Evolutionary conservation across 169 alveolate genomes (phyloP), one percentile per base, ranked within the genome.

Genomic region (Plasmodium gaboni): DNA sequence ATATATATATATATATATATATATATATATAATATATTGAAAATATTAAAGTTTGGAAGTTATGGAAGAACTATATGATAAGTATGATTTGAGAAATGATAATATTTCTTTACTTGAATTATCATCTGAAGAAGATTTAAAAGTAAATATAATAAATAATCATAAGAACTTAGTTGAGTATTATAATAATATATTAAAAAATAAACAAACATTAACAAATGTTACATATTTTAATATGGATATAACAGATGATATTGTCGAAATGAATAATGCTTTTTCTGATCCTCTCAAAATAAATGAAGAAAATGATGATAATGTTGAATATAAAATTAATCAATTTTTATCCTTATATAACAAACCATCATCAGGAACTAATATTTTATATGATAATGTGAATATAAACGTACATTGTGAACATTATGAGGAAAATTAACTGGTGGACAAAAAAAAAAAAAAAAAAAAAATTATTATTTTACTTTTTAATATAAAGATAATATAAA

Each of bases 161-260:
- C 26, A 78, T 19, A 67, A 64, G 6, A 24, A 64, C 5, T 10
- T 26, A 26, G 78, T 78, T 15, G 50, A 51, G n/a, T 59, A 78
- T 51, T 78, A 78, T 59, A 50, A 24, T 15, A 78, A 32, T 15
- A 17, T n/a, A 65, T 42, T 78, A 38, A 59, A 55, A 65, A 78
- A 65, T 78, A 78, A 38, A 28, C 32, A 42, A 65, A 38, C 46
- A 9, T 50, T 78, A n/a, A 57, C 42, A 24, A 78, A 32, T 15
- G 78, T 78, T 7, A 78, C 48, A 78, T 78, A 78, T 78, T 78
- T 78, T 78, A 76, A 78, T 78, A 64, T 78, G 6, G 89, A 78
- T 44, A 78, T 78, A 78, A 78, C 89, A 24, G 70, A 78, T 1
- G 89, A 78, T 48, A 69, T 78, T 8, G 46, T 64, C 6, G 89